A percentile compares a stretch with the other conserved stretches of the same genome.
phyloP scores from a whole-genome alignment of 73 alveolate species.

The Paramecium biaurelia region DNA sequence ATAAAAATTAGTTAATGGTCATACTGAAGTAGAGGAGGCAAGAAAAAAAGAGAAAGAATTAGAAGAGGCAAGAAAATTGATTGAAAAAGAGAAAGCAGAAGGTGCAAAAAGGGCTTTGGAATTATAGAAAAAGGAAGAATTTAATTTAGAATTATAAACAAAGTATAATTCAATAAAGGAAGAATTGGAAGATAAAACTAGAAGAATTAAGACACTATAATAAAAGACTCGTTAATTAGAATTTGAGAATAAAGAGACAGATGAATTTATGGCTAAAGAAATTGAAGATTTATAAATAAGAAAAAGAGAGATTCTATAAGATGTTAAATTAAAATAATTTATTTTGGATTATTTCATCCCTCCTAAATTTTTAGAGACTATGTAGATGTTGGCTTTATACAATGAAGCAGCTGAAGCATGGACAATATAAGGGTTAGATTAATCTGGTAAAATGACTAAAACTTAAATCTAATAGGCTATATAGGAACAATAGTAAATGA shows the following conservation, averaged over 20 bases:
- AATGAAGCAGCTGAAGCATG: constrained; percentile 80
- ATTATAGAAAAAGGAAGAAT: constrained; percentile 70
- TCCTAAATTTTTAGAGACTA: constrained; percentile 71
- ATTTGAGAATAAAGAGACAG: constrained; percentile 74
- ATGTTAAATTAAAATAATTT: constrained; percentile 74
- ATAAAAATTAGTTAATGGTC: constrained; percentile 79
- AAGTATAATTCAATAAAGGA: constrained; percentile 71
- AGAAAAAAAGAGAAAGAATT: constrained; percentile 83
- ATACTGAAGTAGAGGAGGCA: constrained; percentile 83
- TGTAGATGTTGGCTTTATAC: constrained; percentile 82
- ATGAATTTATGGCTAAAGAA: constrained; percentile 77
- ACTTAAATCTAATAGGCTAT: constrained; percentile 64
- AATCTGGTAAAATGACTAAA: constrained; percentile 78
- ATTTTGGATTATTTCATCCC: constrained; percentile 82
- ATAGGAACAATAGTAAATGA: constrained; percentile 69
- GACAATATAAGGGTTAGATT: constrained; percentile 77
- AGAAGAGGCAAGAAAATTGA: constrained; percentile 71
- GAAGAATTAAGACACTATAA: constrained; percentile 72
- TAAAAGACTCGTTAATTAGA: constrained; percentile 66
- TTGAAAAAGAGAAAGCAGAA: constrained; percentile 71
- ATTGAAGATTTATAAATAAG: constrained; percentile 77
- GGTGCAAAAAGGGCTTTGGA: constrained; percentile 64
- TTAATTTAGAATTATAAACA: constrained; percentile 66
- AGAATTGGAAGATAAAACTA: constrained; percentile 76
- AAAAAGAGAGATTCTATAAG: constrained; percentile 75